Evolutionary conservation across 176 grass and related monocot species (phyloP).

Genomic region (Olyra latifolia): DNA sequence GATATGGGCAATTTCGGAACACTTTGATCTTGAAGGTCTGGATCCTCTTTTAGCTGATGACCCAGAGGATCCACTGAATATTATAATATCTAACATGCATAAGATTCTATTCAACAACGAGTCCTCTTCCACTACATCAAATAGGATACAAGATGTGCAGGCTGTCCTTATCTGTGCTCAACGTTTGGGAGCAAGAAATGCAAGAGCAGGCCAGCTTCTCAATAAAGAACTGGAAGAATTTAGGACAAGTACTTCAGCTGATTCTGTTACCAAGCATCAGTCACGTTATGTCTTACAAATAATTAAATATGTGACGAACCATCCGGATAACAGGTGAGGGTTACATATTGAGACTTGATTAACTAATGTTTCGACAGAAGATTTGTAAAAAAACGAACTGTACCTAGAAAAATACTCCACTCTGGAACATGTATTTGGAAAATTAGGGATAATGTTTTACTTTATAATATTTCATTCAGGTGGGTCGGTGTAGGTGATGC

Average conservation of each 20-base stretch:
- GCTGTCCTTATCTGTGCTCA: slow-evolving; percentile 89
- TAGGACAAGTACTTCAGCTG: slow-evolving; percentile 68
- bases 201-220: slow-evolving; percentile 78
- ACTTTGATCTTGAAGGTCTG: slow-evolving; percentile 96
- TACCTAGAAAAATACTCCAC: neutral
- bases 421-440: slow-evolving; percentile 3
- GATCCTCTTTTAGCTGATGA: slow-evolving; percentile 99
- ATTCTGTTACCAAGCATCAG: slow-evolving; percentile 94
- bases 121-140: slow-evolving; percentile 74
- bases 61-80: slow-evolving; percentile 95
- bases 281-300: slow-evolving; percentile 90
- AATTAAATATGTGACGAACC: slow-evolving; percentile 81
- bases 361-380: neutral
- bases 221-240: slow-evolving; percentile 96
- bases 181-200: slow-evolving; percentile 81
- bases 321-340: slow-evolving; percentile 77
- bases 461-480: slow-evolving; percentile 66
- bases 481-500: slow-evolving; percentile 90
- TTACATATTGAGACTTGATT: slow-evolving; percentile 34
- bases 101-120: slow-evolving; percentile 93
- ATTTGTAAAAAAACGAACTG: neutral
- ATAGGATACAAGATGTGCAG: slow-evolving; percentile 90
- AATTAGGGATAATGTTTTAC: slow-evolving; percentile 5
- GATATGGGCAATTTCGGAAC: slow-evolving; percentile 95
- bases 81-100: slow-evolving; percentile 95